Evolutionary conservation across 1,284 basidiomycete genomes (phyloP), one percentile per base, ranked within the genome.

Genomic region (Ganoderma lingzhi): DNA sequence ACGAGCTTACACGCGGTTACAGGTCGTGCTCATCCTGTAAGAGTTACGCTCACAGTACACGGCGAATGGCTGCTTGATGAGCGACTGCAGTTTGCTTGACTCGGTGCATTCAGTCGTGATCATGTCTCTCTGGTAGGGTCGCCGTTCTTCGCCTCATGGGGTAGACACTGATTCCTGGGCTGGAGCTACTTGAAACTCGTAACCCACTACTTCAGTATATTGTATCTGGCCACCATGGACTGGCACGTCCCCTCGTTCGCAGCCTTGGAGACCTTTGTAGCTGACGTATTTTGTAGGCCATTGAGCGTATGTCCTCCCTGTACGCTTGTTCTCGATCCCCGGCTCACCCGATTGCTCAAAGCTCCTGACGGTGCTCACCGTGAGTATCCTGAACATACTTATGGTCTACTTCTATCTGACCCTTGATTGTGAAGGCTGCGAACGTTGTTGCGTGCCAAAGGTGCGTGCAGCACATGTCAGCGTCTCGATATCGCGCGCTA

Each of bases 221-320:
- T 79, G 56, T 74, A 78, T 73, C 72, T 82, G 39, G 71, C 78
- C 58, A 79, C 81, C 69, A 78, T 39, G 56, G 30, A 35, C 32
- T 59, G n/a, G 32, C 19, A 19, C 37, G 8, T 19, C 23, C 2
- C 39, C 39, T 41, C 39, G 39, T 12, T 35, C 35, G 35, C 35
- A 35, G 35, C 8, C 35, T 35, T 35, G 35, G 35, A 35, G 35
- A 3, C 35, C 35, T 35, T 35, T 35, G 35, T 35, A 3, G 39
- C 39, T 41, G 39, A 41, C 39, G 6, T 9, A 12, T 2, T 41
- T 28, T 51, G 23, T 12, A 53, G 48, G 48, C 48, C 48, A 9
- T 53, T 53, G 23, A 53, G 48, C 48, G 48, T 53, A 53, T 53
- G 48, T 53, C 48, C 23, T n/a, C 23, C 10, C 23, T 14, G 12